Evolutionary conservation across 2,329 filamentous ascomycete genomes (phyloP).

Genomic region (Pestalotiopsis fici): DNA sequence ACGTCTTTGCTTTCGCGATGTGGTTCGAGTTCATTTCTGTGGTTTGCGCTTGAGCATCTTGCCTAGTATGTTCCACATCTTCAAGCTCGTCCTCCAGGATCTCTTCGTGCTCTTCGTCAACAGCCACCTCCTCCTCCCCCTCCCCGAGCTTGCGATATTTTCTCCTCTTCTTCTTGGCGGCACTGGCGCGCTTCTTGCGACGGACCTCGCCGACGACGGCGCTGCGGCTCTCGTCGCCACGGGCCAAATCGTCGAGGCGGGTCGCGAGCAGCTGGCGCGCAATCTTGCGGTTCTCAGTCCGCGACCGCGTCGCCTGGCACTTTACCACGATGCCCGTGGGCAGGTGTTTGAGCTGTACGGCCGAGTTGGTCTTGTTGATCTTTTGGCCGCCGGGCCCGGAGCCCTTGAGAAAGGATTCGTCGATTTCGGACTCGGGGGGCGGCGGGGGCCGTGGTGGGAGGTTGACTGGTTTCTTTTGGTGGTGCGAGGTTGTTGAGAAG

Average conservation of each 20-base stretch:
- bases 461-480: slow-evolving; percentile 45
- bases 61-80: background rate
- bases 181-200: slow-evolving; percentile 72
- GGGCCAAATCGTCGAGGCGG: slow-evolving; percentile 69
- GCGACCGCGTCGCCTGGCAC: slow-evolving; percentile 86
- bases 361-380: slow-evolving; percentile 94
- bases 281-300: slow-evolving; percentile 83
- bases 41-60: background rate
- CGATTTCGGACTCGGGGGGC: slow-evolving; percentile 76
- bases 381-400: slow-evolving; percentile 94
- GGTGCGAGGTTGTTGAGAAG: background rate
- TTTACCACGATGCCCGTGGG: slow-evolving; percentile 94
- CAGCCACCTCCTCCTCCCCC: slow-evolving; percentile 16
- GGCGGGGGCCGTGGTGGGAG: slow-evolving; percentile 75
- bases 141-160: slow-evolving; percentile 69
- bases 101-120: background rate
- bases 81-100: background rate
- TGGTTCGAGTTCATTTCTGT: background rate
- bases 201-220: slow-evolving; percentile 65
- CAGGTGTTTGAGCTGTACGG: slow-evolving; percentile 87
- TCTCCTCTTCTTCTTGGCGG: slow-evolving; percentile 77
- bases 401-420: slow-evolving; percentile 86
- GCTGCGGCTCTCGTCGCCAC: slow-evolving; percentile 69
- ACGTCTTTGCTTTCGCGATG: background rate
- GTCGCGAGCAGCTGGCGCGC: slow-evolving; percentile 78